Conservation (phyloP, 2,329 filamentous ascomycete genomes). For the Pochonia chlamydosporia region DNA sequence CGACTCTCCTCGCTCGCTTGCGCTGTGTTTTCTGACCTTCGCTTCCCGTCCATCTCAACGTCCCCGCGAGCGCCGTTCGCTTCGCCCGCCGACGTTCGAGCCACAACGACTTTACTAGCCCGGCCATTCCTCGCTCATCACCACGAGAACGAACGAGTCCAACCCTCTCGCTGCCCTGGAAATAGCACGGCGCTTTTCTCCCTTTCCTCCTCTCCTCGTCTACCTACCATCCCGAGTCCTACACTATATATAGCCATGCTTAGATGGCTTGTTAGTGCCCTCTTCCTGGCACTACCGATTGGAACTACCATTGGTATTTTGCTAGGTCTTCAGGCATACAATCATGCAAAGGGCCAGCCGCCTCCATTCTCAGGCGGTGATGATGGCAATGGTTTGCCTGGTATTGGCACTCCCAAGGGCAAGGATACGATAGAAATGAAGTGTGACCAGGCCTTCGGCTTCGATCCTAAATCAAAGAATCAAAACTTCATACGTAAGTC, state of each 20-base stretch:
- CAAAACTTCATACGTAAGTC: conserved; percentile 42
- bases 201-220: too few species aligned
- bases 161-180: not conserved
- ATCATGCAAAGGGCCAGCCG: conserved; percentile 33
- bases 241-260: conserved; percentile 24
- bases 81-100: conserved; percentile 3
- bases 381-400: conserved; percentile 10
- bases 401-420: conserved; percentile 13
- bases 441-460: conserved; percentile 39
- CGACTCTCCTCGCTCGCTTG: conserved; percentile 2
- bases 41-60: too few species aligned
- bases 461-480: conserved; percentile 36
- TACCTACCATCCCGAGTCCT: too few species aligned
- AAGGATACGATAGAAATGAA: conserved; percentile 30
- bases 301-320: conserved; percentile 43
- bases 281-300: conserved; percentile 43
- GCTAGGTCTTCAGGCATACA: conserved; percentile 40
- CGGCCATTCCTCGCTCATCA: not conserved
- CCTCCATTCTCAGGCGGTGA: conserved; percentile 33
- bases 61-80: conserved; percentile 6
- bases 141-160: too few species aligned
- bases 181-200: too few species aligned
- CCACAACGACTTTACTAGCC: not conserved
- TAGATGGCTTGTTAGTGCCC: conserved; percentile 42
- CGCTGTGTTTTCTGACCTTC: not conserved